These are phyloP conservation scores for Mycosphaerella arachidis DNA, from an alignment of 2,329 filamentous ascomycete genomes.

Conservation along the genomic window DNA sequence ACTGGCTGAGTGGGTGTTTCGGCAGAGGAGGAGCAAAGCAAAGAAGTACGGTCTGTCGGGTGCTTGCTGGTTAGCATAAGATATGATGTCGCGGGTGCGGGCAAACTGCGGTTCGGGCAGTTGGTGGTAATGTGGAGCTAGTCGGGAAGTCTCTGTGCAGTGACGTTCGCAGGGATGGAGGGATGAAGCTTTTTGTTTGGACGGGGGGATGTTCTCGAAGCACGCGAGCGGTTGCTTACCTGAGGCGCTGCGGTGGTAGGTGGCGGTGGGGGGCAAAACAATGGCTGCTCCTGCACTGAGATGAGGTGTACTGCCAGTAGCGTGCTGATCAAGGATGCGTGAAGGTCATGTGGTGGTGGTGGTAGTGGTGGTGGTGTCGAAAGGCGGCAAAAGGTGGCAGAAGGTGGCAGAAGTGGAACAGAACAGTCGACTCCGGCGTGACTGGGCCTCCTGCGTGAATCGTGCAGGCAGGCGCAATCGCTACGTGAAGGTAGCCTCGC, in stretches of 20 bases:
- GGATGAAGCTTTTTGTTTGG: neutral
- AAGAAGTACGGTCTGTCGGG: neutral
- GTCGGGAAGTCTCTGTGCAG: slow-evolving; percentile 3
- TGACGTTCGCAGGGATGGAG: slow-evolving; percentile 1
- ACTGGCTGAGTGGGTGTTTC: neutral
- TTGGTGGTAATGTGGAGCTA: neutral
- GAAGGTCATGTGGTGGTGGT: neutral
- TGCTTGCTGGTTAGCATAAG: neutral
- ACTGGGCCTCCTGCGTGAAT: neutral
- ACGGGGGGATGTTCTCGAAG: neutral
- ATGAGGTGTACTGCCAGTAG: neutral
- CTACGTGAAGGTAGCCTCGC: neutral
- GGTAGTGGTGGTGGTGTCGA: neutral
- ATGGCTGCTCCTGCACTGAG: neutral
- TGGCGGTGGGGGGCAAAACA: neutral
- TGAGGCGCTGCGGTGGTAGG: neutral
- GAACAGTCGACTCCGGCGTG: neutral
- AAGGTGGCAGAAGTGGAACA: neutral
- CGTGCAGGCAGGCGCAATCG: neutral
- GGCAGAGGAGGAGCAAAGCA: neutral
- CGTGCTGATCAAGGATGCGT: neutral
- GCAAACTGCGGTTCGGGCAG: slow-evolving; percentile 5
- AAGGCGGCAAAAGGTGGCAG: too few species aligned
- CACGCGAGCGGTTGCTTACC: neutral
- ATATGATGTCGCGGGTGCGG: slow-evolving; percentile 2